Percentiles rank a stretch among this genome's conserved stretches.
Conservation (phyloP, 2,329 filamentous ascomycete genomes). For the Hirsutella thompsonii region DNA sequence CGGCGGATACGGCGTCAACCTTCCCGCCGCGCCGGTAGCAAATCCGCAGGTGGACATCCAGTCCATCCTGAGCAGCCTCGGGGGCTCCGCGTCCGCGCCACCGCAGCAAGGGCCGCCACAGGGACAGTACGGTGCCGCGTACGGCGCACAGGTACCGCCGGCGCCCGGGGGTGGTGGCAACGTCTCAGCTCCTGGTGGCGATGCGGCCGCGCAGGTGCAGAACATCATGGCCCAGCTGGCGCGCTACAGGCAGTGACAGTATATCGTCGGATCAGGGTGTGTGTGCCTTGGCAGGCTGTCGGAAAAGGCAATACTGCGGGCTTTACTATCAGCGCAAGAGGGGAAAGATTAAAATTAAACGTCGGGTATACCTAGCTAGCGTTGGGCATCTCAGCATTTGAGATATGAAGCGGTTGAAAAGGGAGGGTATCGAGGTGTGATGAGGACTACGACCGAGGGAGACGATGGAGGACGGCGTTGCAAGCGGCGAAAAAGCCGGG, state of each 20-base stretch:
- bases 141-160: conserved; percentile 15
- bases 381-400: too few relatives aligned
- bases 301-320: too few relatives aligned
- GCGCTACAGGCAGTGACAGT: conserved; percentile 41
- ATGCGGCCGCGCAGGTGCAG: conserved; percentile 43
- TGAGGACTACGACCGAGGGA: too few relatives aligned
- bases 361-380: too few relatives aligned
- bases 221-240: conserved; percentile 66
- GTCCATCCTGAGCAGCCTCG: conserved; percentile 29
- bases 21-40: conserved; percentile 11
- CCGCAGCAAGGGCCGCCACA: conserved; percentile 13
- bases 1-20: conserved; percentile 7
- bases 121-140: conserved; percentile 15
- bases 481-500: too few relatives aligned
- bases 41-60: conserved; percentile 29
- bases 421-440: too few relatives aligned
- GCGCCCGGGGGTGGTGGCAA: conserved; percentile 14
- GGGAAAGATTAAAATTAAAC: too few relatives aligned
- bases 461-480: too few relatives aligned
- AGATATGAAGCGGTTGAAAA: too few relatives aligned
- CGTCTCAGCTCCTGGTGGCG: conserved; percentile 10
- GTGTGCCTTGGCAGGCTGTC: background rate
- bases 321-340: too few relatives aligned
- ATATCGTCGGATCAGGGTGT: background rate
- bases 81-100: conserved; percentile 11